Base-by-base conservation (phyloP, 2,329 filamentous ascomycete species). In the Fusarium denticulatum region DNA sequence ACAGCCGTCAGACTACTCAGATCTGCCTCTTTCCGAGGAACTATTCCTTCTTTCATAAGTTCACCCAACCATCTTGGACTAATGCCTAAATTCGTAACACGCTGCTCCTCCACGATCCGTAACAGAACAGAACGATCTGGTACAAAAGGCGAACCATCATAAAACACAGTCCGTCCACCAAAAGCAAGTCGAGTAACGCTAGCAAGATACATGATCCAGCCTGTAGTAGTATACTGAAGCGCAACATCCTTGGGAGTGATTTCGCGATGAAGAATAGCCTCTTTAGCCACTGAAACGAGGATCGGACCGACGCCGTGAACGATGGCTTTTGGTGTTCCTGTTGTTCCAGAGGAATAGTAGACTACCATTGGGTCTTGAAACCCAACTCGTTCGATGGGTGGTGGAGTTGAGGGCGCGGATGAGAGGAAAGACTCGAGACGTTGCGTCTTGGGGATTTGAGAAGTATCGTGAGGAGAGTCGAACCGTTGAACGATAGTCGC, bases 201-300 rank as follows among this genome's bases (percentile, higher is more conserved):
- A 6, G 86, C 83, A 14, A 95, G 84, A 79, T 96, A 96, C 94
- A 97, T 97, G 82, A 97, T 96, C 94, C 94, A 97, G 1, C 93
- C 92, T 0, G 92, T 94, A 0, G 90, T 92, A 2, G 90, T 90
- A 78, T 87, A 90, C 79, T 90, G 88, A 64, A 90, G 74, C 2
- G 81, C 78, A 3, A 89, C 84, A 47, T 81, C 83, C n/a, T 82
- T 78, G 0, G 83, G 75, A 0, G 72, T 78, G 8, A 82, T 64
- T 34, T 84, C 82, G 53, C 87, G 84, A 77, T 90, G 87, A 32
- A 90, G 80, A 6, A 79, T 81, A 3, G 83, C 85, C 79, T 97
- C 94, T 78, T 95, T 89, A 69, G 74, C 78, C 20, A 78, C 76
- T 71, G 81, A 86, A 30, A 94, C 71, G 36, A 93, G 80, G 3